These are phyloP conservation scores for Hebeloma cylindrosporum DNA, from an alignment of 768 basidiomycete species.

Conservation along the genomic window DNA sequence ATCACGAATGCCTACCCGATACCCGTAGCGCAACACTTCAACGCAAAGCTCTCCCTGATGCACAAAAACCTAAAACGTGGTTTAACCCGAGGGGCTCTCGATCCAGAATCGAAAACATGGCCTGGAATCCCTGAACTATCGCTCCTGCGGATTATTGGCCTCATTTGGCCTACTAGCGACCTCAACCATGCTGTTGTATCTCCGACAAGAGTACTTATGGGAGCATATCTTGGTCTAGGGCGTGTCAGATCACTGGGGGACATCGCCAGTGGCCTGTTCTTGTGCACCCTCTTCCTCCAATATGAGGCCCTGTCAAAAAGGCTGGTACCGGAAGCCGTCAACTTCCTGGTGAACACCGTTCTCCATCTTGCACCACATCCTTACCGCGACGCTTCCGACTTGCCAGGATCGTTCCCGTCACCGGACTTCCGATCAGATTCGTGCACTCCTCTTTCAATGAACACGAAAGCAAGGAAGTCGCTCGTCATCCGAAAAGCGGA, in stretches of 20 bases:
- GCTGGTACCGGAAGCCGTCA: slow-evolving; percentile 84
- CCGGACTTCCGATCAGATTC: slow-evolving; percentile 64
- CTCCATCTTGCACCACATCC: slow-evolving; percentile 71
- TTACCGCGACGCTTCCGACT: slow-evolving; percentile 40
- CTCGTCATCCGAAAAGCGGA: slow-evolving; percentile 45
- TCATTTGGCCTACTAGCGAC: slow-evolving; percentile 93
- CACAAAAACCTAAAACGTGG: slow-evolving; percentile 91
- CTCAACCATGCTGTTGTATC: slow-evolving; percentile 87
- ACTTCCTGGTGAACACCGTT: slow-evolving; percentile 72
- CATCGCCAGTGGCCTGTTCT: slow-evolving; percentile 82
- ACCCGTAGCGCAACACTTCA: slow-evolving; percentile 74
- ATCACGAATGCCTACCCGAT: slow-evolving; percentile 82
- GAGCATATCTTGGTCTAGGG: slow-evolving; percentile 84
- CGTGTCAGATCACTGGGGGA: slow-evolving; percentile 76
- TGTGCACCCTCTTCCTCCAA: slow-evolving; percentile 82
- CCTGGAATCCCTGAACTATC: slow-evolving; percentile 82
- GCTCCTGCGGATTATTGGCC: slow-evolving; percentile 77
- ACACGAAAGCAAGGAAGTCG: slow-evolving; percentile 42
- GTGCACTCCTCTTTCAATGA: slow-evolving; percentile 38
- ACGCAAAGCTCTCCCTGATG: slow-evolving; percentile 84
- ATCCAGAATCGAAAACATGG: slow-evolving; percentile 75
- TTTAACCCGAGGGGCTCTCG: slow-evolving; percentile 64
- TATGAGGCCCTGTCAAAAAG: slow-evolving; percentile 86
- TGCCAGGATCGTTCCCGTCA: slow-evolving; percentile 72
- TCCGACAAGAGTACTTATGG: slow-evolving; percentile 84